phyloP scores from a whole-genome alignment of 78 protist species.

The Pigoraptor vietnamica region DNA sequence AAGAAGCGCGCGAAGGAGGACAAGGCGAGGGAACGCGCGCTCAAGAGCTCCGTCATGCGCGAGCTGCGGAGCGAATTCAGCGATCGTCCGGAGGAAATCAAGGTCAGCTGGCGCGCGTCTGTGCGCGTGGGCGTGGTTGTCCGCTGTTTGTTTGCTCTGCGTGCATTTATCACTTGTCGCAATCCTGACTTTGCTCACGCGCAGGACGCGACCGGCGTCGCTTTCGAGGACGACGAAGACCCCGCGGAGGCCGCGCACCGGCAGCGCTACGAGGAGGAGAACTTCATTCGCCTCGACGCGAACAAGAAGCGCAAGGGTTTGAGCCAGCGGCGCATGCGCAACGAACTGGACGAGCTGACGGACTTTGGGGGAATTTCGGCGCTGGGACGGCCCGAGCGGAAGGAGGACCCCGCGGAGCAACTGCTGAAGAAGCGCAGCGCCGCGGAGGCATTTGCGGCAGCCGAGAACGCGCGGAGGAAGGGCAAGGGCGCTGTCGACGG shows the following conservation, averaged over 20 bases:
- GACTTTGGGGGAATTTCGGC: neutral
- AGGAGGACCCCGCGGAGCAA: neutral
- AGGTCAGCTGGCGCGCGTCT: no score
- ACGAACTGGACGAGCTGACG: neutral
- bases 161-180: no score
- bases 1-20: neutral
- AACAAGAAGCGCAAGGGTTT: neutral
- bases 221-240: neutral
- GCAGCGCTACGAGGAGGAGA: conserved; percentile 13
- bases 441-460: neutral
- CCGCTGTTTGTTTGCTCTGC: no score
- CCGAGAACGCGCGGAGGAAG: neutral
- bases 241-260: conserved; percentile 5
- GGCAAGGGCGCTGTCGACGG: neutral
- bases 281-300: conserved; percentile 4
- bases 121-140: no score
- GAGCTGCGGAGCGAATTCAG: conserved; percentile 8
- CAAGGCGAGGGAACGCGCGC: neutral
- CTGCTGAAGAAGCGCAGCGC: neutral
- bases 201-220: neutral
- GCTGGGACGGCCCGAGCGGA: neutral
- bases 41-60: neutral
- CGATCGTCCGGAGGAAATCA: conserved; percentile 6
- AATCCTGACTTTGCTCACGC: neutral
- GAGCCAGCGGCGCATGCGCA: neutral